Evolutionary conservation across 768 basidiomycete genomes (phyloP).

Genomic region (Lactarius trivialis): DNA sequence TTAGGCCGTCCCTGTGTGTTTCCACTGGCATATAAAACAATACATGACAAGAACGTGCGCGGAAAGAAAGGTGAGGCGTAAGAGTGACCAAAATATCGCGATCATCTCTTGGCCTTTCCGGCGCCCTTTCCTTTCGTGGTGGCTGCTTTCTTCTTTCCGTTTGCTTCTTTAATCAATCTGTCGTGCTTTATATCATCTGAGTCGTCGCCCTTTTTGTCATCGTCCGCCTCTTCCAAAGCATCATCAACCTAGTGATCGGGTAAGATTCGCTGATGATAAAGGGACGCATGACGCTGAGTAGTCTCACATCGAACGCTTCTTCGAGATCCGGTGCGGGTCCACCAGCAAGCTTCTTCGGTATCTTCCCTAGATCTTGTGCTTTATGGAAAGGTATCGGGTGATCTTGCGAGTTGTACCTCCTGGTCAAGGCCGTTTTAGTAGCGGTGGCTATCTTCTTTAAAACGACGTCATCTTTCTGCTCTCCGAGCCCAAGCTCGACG

Average conservation of each 20-base stretch:
- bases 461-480: conserved; percentile 64
- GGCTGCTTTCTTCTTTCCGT: conserved; percentile 11
- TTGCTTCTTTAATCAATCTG: conserved; percentile 28
- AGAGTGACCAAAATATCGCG: background rate
- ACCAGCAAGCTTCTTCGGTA: conserved; percentile 67
- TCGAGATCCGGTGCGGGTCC: conserved; percentile 85
- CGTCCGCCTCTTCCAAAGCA: conserved; percentile 23
- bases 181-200: conserved; percentile 29
- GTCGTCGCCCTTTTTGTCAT: conserved; percentile 21
- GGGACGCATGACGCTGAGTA: background rate
- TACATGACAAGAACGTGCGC: conserved; percentile 3
- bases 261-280: background rate
- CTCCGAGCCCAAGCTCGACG: conserved; percentile 86
- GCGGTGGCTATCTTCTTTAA: conserved; percentile 78
- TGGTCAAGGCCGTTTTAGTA: conserved; percentile 81
- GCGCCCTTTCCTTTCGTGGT: conserved; percentile 13
- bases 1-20: background rate
- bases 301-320: conserved; percentile 76
- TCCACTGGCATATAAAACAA: conserved; percentile 5
- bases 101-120: conserved; percentile 18
- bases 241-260: conserved; percentile 20
- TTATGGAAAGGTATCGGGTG: conserved; percentile 97
- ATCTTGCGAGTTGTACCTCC: conserved; percentile 83
- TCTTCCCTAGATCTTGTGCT: conserved; percentile 70
- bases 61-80: background rate